These are phyloP conservation scores for Sparassis latifolia DNA, from an alignment of 1,284 basidiomycete species.

Conservation along the genomic window DNA sequence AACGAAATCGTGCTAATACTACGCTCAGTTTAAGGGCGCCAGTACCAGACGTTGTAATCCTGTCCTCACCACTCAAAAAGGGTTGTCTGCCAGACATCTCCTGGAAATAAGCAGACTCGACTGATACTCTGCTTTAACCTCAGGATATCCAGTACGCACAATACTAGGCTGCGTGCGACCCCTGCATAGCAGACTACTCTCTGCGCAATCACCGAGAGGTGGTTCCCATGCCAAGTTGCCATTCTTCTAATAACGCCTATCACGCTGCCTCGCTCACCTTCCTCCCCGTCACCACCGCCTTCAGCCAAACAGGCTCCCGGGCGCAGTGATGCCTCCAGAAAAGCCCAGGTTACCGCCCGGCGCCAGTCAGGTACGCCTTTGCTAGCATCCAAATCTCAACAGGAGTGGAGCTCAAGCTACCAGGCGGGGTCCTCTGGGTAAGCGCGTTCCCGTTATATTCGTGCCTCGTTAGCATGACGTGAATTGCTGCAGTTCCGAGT, in stretches of 20 bases:
- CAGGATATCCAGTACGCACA: background rate
- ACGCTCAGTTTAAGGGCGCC: too few relatives aligned
- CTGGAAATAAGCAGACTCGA: background rate
- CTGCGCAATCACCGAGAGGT: background rate
- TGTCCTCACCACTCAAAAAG: background rate
- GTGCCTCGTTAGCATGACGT: background rate
- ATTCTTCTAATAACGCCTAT: background rate
- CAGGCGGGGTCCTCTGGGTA: conserved; percentile 75
- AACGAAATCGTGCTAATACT: too few relatives aligned
- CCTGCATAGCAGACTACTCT: background rate
- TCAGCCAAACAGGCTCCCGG: conserved; percentile 20
- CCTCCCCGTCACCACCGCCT: conserved; percentile 65
- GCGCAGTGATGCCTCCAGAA: conserved; percentile 20
- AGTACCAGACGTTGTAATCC: too few relatives aligned
- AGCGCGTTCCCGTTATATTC: conserved; percentile 9
- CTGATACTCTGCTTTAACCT: background rate
- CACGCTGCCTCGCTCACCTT: conserved; percentile 73
- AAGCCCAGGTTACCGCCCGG: conserved; percentile 6
- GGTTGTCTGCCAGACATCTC: background rate
- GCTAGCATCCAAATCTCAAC: conserved; percentile 22
- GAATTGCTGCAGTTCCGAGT: conserved; percentile 36
- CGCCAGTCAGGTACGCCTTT: conserved; percentile 15
- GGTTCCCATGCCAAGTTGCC: background rate
- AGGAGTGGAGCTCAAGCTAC: conserved; percentile 81
- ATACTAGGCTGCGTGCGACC: background rate